Evolutionary conservation across 2,329 filamentous ascomycete species (phyloP), one percentile per base, ranked within the genome.

Genomic region (Nannizziopsis arthrosporioides): DNA sequence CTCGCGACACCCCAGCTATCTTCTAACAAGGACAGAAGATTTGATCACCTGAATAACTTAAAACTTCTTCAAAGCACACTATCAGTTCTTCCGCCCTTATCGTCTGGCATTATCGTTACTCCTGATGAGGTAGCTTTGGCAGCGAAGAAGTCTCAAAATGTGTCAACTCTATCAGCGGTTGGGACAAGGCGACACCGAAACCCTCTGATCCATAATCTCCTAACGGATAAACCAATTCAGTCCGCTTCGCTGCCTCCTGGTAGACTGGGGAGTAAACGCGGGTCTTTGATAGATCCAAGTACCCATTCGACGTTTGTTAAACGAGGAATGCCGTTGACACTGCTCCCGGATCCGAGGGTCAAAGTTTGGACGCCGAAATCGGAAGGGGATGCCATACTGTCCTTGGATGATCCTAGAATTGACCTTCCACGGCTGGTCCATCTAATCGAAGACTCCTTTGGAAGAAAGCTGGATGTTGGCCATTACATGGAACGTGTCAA

Each of bases 381-480:
- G 11, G 75, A 74, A 1, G 78, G 78, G 12, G 67, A 69, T 2
- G 73, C 77, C 2, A 75, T 77, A 5, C 71, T 94, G 40, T 78
- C 77, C 32, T 71, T 96, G 2, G 85, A 84, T 1, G 87, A 95
- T 63, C 79, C 81, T 0, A 79, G 79, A 42, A 84, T 98, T 58
- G 84, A 96, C 61, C 76, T 96, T 15, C 76, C 83, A 2, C 82
- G 88, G 5, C 76, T 98, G 0, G 78, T 93, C 0, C 74, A 90
- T 57, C 71, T 98, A 2, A 95, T 98, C 54, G 85, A 98, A 55
- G 87, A 98, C 63, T 95, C 88, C 0, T 98, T 98, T 62, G 78
- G 80, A 50, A 78, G 89, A 36, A 84, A 84, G 60, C 76, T 98
- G 2, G 85, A 98, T 60, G 79, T 90, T 0, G 70, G 82, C 17